Evolutionary conservation across 768 basidiomycete genomes (phyloP).

Genomic region (Agrocybe chaxingu): DNA sequence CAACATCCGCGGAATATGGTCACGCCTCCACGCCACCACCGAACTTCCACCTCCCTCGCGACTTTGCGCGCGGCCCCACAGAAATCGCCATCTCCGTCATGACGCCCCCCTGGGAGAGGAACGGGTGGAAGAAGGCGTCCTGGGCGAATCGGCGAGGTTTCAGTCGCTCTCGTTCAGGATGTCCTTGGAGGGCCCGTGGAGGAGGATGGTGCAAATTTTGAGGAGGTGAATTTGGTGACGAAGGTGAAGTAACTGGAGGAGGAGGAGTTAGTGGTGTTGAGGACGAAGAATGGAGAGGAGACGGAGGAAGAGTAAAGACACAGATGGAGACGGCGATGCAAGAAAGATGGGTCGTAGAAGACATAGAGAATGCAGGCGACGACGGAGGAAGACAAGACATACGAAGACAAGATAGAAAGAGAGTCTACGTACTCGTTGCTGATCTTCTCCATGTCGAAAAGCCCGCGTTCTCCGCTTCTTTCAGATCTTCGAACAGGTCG

Average conservation of each 20-base stretch:
- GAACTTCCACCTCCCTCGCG: constrained; percentile 56
- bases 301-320: neutral
- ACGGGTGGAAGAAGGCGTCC: constrained; percentile 94
- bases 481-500: constrained; percentile 91
- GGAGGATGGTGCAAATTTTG: constrained; percentile 83
- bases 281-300: neutral
- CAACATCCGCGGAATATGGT: constrained; percentile 92
- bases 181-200: constrained; percentile 87
- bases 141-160: constrained; percentile 93
- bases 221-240: constrained; percentile 77
- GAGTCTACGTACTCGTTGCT: constrained; percentile 78
- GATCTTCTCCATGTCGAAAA: constrained; percentile 97
- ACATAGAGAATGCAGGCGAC: neutral
- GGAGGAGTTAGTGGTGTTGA: neutral
- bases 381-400: neutral
- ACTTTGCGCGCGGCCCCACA: constrained; percentile 77
- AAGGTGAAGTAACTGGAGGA: constrained; percentile 86
- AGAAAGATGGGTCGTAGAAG: no score
- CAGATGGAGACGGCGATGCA: no score
- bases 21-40: constrained; percentile 76
- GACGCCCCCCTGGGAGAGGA: constrained; percentile 90
- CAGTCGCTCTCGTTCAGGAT: constrained; percentile 98
- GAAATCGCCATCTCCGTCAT: constrained; percentile 67
- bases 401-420: constrained; percentile 18
- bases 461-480: constrained; percentile 84